phyloP scores from a whole-genome alignment of 1,284 basidiomycete genomes.

The Fomitopsis schrenkii region DNA sequence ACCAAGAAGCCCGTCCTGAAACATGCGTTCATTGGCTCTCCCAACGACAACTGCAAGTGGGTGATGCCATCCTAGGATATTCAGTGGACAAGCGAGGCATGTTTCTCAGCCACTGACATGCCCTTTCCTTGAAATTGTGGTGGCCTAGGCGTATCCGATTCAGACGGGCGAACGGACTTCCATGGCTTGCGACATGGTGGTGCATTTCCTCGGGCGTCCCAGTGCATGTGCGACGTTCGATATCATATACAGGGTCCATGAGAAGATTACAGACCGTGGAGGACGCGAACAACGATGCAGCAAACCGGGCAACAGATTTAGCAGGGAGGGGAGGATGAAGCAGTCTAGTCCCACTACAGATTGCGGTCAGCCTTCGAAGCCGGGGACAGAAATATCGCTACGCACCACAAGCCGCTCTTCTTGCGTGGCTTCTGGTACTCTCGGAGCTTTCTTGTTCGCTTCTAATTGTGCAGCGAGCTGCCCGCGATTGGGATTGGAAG shows the following conservation, averaged over 20 bases:
- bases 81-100: background rate
- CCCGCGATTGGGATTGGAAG: slow-evolving; percentile 63
- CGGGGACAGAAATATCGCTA: slow-evolving; percentile 1
- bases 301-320: background rate
- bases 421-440: slow-evolving; percentile 43
- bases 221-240: background rate
- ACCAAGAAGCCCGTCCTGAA: background rate
- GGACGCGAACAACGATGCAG: background rate
- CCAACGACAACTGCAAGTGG: background rate
- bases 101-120: background rate
- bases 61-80: background rate
- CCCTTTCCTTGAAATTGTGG: background rate
- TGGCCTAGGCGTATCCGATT: background rate
- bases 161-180: background rate
- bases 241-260: background rate
- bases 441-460: slow-evolving; percentile 44
- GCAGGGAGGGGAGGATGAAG: background rate
- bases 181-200: background rate
- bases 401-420: slow-evolving; percentile 63
- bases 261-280: background rate
- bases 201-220: background rate
- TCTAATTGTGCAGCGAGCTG: slow-evolving; percentile 54
- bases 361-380: background rate
- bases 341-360: background rate
- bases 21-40: background rate